Base-by-base conservation (phyloP, 139 green algal species). In the Nannochloris sp. region DNA sequence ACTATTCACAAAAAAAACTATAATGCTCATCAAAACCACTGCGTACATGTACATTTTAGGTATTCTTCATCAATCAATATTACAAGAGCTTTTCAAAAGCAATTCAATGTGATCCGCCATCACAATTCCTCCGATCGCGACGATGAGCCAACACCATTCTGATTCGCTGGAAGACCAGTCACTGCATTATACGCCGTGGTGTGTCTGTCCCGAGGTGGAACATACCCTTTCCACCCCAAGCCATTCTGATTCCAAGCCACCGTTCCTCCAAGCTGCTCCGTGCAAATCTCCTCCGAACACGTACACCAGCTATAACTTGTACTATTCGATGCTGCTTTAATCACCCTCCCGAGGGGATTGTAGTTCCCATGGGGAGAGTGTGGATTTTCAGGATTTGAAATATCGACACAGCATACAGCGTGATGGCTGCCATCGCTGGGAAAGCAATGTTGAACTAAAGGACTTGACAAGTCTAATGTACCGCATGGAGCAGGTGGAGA, bases 361-460 rank as follows among this genome's bases (percentile, higher is more conserved):
- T 57, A 69, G 58, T 72, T 72, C 23, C 66, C 66, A 34, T 72
- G 66, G 21, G 66, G 66, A 16, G 57, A 69, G 19, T 60, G 40
- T 14, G 58, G 21, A 29, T 72, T 72, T 9, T 61, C 66, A 4
- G 66, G 57, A 43, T 46, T 69, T n/a, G 14, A 44, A 48, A 72
- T 72, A 62, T 54, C 57, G 3, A 60, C 57, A 29, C 66, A 72
- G 57, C 66, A 72, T 9, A 72, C 66, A 51, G 68, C 68, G 66
- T 72, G 66, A 62, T 72, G 66, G 21, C 27, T 19, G 54, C 44
- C 58, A 58, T 62, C 59, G 1, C 19, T 46, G 7, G 67, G 58
- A 19, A 61, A 73, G 18, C 59, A 73, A 40, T 73, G 58, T 48
- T 73, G 59, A 7, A 44, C 69, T 6, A 69, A 46, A 0, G 44